Base-by-base conservation (phyloP, 345 rosid species). In the Pistacia vera region DNA sequence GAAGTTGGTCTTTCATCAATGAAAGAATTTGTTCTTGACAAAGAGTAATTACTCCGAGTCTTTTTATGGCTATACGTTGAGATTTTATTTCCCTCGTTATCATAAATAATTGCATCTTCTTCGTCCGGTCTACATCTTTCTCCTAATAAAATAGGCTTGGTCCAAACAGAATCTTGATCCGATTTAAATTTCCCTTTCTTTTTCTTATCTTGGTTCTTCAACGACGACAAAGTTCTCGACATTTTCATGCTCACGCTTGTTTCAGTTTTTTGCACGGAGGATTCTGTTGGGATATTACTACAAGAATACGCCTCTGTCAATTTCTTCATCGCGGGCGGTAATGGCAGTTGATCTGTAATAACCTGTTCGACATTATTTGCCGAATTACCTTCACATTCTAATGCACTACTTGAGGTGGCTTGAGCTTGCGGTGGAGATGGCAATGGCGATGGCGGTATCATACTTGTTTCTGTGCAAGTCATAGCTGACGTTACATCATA, bases 141-240 rank as follows among this genome's bases (percentile, higher is more conserved):
- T 11, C 97, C 94, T 76, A 93, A 83, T 81, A 93, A 87, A 2
- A 93, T 93, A 11, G 90, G 81, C 75, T 86, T 88, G 8, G 46
- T 41, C 86, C 92, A 82, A 8, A 93, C 65, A 4, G 90, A 90
- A 3, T 88, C 88, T 0, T 90, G 49, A n/a, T 73, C 93, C n/a
- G 77, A 65, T 64, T 84, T 88, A 55, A 68, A 8, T 41, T 78
- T 89, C 68, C 68, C 83, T 65, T 74, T 80, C 83, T 74, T 78
- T 63, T 68, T 70, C 5, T 63, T 51, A 1, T 28, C 64, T 0
- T 77, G 81, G 11, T 25, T 28, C 18, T 64, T 71, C 77, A 81
- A 4, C 0, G 92, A 87, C 74, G 92, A 89, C 72, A 82, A 48
- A 59, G 84, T 81, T 70, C 87, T 88, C 0, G 75, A 44, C 66